A percentile compares a stretch with the other conserved stretches of the same genome.
Evolutionary conservation across 2,329 filamentous ascomycete species (phyloP).

Genomic region (Fusarium pseudonygamai): DNA sequence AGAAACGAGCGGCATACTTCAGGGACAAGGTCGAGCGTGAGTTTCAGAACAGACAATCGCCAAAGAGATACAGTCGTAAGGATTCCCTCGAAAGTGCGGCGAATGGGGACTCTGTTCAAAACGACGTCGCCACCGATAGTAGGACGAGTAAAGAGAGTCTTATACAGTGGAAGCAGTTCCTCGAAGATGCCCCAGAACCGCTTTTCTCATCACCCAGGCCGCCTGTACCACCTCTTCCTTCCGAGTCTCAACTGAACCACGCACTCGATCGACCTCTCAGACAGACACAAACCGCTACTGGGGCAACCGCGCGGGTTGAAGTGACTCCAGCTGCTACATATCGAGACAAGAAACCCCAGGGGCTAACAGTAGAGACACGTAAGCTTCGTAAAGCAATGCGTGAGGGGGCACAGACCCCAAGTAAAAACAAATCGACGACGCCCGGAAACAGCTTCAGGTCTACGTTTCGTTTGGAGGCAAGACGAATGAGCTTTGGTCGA

Average conservation of each 20-base stretch:
- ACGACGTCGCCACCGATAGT: not conserved
- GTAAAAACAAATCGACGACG: slow-evolving; percentile 5
- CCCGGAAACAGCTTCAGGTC: slow-evolving; percentile 25
- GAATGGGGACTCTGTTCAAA: slow-evolving; percentile 20
- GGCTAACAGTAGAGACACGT: slow-evolving; percentile 38
- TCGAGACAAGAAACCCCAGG: slow-evolving; percentile 41
- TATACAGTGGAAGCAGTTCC: slow-evolving; percentile 38
- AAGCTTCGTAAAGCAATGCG: slow-evolving; percentile 36
- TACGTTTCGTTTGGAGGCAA: slow-evolving; percentile 30
- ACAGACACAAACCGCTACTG: slow-evolving; percentile 4
- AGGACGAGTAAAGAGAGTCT: slow-evolving; percentile 39
- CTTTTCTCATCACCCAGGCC: slow-evolving; percentile 39
- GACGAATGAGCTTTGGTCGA: slow-evolving; percentile 14
- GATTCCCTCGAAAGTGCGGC: slow-evolving; percentile 15
- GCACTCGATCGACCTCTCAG: slow-evolving; percentile 9
- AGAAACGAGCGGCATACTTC: slow-evolving; percentile 36
- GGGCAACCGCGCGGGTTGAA: slow-evolving; percentile 1
- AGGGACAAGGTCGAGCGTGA: slow-evolving; percentile 32
- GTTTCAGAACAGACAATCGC: slow-evolving; percentile 1
- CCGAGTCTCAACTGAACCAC: slow-evolving; percentile 28
- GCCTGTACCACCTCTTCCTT: slow-evolving; percentile 42
- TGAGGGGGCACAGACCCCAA: slow-evolving; percentile 31
- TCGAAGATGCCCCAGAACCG: slow-evolving; percentile 36
- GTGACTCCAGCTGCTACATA: slow-evolving; percentile 14
- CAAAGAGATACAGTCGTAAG: slow-evolving; percentile 13